Percentiles rank a stretch among this genome's conserved stretches.
phyloP scores from a whole-genome alignment of 352 stramenopile genomes.

The Lagenidium sp. region DNA sequence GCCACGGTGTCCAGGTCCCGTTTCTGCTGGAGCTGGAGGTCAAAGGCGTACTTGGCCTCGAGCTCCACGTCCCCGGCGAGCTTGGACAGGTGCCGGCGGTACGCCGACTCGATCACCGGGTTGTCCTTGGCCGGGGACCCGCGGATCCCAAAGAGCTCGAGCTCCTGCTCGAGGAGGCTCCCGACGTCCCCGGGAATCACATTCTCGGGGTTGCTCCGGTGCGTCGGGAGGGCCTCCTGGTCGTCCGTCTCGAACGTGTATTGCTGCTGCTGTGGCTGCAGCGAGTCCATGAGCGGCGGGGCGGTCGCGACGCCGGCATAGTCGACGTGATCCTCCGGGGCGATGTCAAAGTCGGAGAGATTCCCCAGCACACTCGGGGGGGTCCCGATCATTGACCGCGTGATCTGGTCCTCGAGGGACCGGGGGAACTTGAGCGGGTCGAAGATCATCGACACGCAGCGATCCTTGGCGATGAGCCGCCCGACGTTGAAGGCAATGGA shows the following conservation, averaged over 20 bases:
- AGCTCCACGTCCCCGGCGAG: constrained; percentile 41
- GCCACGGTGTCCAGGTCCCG: constrained; percentile 45
- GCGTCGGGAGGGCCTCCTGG: constrained; percentile 31
- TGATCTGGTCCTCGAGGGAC: constrained; percentile 42
- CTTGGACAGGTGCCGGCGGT: constrained; percentile 41
- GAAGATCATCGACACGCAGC: constrained; percentile 58
- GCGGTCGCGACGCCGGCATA: constrained; percentile 8
- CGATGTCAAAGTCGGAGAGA: constrained; percentile 49
- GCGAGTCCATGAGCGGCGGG: background rate
- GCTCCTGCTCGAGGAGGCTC: constrained; percentile 48
- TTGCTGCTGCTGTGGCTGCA: constrained; percentile 3
- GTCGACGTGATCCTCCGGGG: constrained; percentile 28
- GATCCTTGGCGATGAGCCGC: constrained; percentile 69
- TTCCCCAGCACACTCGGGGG: constrained; percentile 34
- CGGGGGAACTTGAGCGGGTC: constrained; percentile 53
- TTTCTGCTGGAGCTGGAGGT: constrained; percentile 40
- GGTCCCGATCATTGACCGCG: constrained; percentile 43
- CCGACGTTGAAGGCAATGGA: constrained; percentile 64
- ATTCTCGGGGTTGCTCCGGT: constrained; percentile 42
- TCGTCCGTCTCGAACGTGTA: constrained; percentile 24
- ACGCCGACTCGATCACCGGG: constrained; percentile 46
- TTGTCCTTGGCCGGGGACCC: constrained; percentile 27
- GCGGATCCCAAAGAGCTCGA: constrained; percentile 36
- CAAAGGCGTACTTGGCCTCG: constrained; percentile 47
- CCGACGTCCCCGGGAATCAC: constrained; percentile 27